Evolutionary conservation across 805 yeast species (phyloP), one percentile per base, ranked within the genome.

Genomic region (Saturnispora zaruensis): DNA sequence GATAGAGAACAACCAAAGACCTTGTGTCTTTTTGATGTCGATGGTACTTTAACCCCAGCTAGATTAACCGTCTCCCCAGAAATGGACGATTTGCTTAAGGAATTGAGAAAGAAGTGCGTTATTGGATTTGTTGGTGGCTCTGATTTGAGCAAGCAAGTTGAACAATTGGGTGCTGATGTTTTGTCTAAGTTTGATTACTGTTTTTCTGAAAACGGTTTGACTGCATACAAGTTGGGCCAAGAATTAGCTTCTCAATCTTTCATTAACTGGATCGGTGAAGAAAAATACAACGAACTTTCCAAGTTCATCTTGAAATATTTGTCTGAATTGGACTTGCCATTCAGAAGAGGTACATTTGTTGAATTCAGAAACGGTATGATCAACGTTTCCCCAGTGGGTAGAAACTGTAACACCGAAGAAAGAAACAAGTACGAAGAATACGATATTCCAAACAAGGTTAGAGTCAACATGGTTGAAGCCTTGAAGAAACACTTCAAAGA

Each of bases 291-390:
- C 76, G 77, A 82, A 73, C 78, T 93, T 61, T 88, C 81, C 63
- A 83, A 80, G 72, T 93, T 88, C 74, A 81, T 88, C 65, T 77
- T 93, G 65, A 79, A 78, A 60, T 90, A 93, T 76, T 77, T 93
- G 60, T 68, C 96, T 49, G 84, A 84, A 42, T 68, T 93, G 50
- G 98, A 93, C 57, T 69, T 93, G 59, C 99, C 99, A 65, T 78
- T 85, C 68, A 88, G 97, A 82, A 88, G 97, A 77, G 99, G 99
- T 70, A 93, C 99, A 53, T 93, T 93, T 72, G 74, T 93, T 60
- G 99, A 93, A 77, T 93, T 93, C 79, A 87, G 99, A 81, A 93
- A 93, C 70, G 99, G 99, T 70, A 90, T 93, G 96, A 87, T 93
- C 72, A 93, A 93, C 73, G 88, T 93, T 56, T 89, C 97, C 14